A percentile compares a stretch with the other conserved stretches of the same genome.
Conservation (phyloP, 225 moss, liverwort and hornwort species). For the Takakia lepidozioides region DNA sequence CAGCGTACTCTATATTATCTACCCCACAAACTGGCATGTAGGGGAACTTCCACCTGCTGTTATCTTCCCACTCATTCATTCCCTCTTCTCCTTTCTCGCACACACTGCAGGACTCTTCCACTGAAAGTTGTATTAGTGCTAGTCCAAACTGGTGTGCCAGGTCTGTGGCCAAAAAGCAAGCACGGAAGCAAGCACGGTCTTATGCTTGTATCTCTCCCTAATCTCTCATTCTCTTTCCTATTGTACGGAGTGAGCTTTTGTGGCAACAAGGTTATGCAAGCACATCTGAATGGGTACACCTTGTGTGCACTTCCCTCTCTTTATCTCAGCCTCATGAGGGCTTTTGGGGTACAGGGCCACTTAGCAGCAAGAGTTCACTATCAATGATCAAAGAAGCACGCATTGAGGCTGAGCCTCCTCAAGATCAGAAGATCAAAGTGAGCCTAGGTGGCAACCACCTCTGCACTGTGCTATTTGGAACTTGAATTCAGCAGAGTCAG, state of each 20-base stretch:
- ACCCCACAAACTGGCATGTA: no score
- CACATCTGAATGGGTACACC: no score
- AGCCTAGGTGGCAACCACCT: slow-evolving; percentile 20
- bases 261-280: not conserved
- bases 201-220: not conserved
- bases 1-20: no score
- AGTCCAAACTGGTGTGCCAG: no score
- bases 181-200: no score
- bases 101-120: no score
- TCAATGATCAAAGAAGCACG: slow-evolving; percentile 62
- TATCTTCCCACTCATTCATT: no score
- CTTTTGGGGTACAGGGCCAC: slow-evolving; percentile 26
- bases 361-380: slow-evolving; percentile 26
- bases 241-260: not conserved
- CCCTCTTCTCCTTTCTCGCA: no score
- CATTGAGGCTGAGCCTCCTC: slow-evolving; percentile 57
- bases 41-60: no score
- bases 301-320: not conserved
- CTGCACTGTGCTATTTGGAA: slow-evolving; percentile 2
- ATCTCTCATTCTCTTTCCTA: not conserved
- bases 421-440: slow-evolving; percentile 64
- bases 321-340: not conserved
- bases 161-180: no score
- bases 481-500: no score
- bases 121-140: no score